Evolutionary conservation across 139 green algal genomes (phyloP), one percentile per base, ranked within the genome.

Genomic region (Picochlorum sp.): DNA sequence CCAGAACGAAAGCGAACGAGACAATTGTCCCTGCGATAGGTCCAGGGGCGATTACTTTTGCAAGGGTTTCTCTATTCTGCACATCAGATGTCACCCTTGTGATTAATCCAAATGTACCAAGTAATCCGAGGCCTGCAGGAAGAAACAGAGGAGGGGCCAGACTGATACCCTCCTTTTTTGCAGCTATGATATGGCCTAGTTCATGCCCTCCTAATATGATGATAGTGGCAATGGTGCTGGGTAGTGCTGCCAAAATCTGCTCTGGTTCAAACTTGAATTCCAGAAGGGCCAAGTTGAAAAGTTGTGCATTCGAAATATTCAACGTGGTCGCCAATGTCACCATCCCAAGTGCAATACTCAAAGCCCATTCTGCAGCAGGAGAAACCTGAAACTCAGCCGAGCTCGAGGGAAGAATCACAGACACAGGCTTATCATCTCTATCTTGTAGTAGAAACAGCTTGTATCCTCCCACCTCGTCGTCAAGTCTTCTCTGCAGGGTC

Each of bases 21-120:
- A 69, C 75, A 4, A 72, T 69, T 4, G 52, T 57, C 15, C 86
- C 84, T 16, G 63, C 55, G 9, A 77, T 26, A 14, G 86, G 82
- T 3, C 86, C 86, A 30, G 75, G 70, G 5, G 73, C 65, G 26
- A 80, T 60, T 11, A 88, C 57, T 4, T 73, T 57, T 16, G 75
- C 50, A 57, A 86, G 78, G n/a, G 74, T 63, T 10, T 65, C 54
- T 2, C 83, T 70, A 72, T 78, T 62, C 20, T 63, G 71, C 23
- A 83, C 56, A 15, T 60, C 51, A 37, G 66, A 68, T 26, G 68
- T 73, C 61, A 96, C 78, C 45, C 86, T 73, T 0, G 85, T 96
- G 63, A 96, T 87, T 54, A 74, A 78, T 14, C 89, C 89, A 72
- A 96, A 93, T 60, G 63, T 81, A 38, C 88, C 86, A 30, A 91